A percentile compares a stretch with the other conserved stretches of the same genome.
These are phyloP conservation scores for Entophlyctis helioformis DNA, from an alignment of 192 early-diverging fungal genomes.

Conservation along the genomic window DNA sequence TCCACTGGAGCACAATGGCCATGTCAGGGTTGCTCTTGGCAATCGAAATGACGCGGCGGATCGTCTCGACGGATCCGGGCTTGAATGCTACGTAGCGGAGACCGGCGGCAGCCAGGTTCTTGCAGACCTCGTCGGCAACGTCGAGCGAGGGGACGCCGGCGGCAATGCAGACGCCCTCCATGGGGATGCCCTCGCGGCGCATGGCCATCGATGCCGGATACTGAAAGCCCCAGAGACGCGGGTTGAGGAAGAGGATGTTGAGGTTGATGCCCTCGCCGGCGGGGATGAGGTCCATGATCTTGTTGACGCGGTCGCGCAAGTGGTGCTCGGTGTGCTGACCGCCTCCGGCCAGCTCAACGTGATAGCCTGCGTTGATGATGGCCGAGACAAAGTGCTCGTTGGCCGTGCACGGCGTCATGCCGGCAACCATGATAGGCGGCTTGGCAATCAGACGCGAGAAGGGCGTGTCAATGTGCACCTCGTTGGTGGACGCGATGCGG, in stretches of 20 bases:
- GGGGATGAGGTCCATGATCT: constrained; percentile 56
- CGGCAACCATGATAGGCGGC: constrained; percentile 89
- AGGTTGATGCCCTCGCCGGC: constrained; percentile 82
- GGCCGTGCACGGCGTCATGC: constrained; percentile 86
- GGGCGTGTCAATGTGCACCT: constrained; percentile 72
- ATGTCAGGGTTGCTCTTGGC: constrained; percentile 69
- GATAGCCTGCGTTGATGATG: constrained; percentile 80
- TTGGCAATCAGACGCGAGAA: constrained; percentile 77
- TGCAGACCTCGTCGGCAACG: constrained; percentile 71
- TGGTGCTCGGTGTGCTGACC: constrained; percentile 68
- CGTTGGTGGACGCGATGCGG: constrained; percentile 46
- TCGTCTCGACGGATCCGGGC: constrained; percentile 65
- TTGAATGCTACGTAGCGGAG: constrained; percentile 80
- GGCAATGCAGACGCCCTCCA: constrained; percentile 83
- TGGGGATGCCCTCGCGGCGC: constrained; percentile 70
- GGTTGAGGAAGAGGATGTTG: constrained; percentile 86
- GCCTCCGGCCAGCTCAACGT: constrained; percentile 83
- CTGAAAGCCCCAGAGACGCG: constrained; percentile 85
- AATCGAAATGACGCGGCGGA: constrained; percentile 72
- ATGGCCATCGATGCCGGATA: constrained; percentile 68
- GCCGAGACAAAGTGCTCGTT: constrained; percentile 69
- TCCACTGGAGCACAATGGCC: constrained; percentile 91
- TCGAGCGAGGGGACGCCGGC: constrained; percentile 85
- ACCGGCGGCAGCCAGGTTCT: constrained; percentile 56
- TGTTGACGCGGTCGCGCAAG: constrained; percentile 55